Base-by-base conservation (phyloP, 768 basidiomycete species). In the Lentinula sp. region DNA sequence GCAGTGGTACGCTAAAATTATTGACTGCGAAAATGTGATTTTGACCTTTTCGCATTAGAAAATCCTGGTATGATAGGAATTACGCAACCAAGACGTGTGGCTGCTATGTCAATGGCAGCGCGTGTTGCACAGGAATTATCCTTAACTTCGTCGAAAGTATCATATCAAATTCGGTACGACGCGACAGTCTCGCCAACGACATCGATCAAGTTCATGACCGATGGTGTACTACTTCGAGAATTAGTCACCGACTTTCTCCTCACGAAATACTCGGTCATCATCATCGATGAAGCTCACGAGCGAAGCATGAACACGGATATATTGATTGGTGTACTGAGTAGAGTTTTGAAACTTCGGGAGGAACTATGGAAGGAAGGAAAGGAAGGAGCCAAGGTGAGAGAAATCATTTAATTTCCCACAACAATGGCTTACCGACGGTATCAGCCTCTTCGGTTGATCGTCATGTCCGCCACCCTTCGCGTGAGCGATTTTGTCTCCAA, bases 121-220 rank as follows among this genome's bases (percentile, higher is more conserved):
- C 93, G 97, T 37, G 95, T 99, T 32, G 88, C 88, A n/a, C 81
- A 90, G 53, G 97, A 99, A 73, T 78, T 99, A n/a, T 90, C 91
- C 5, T 76, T 98, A 13, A 81, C 91, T 0, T 79, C 88, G 1
- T 87, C 88, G 0, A 80, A 83, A 28, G 93, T 98, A 6, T 96
- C 97, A 0, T 95, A 98, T 72, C 95, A 98, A 72, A 98, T 99
- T 63, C 90, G 97, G 63, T 99, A 98, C 70, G 96, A 98, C 66
- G 90, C 93, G 1, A 98, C 94, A 0, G 88, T 94, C 0, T 94
- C 94, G 3, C 81, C 93, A 0, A 80, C 85, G 20, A 99, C 97
- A 1, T 87, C 87, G 7, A 95, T 99, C 78, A 98, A 98, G 72
- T 99, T 98, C 79, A 98, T 98, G 95, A 99, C 97, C 6, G 97